Percentiles rank a stretch among this genome's conserved stretches.
Evolutionary conservation across 2,329 filamentous ascomycete species (phyloP).

Genomic region (Xylaria hypoxylon): DNA sequence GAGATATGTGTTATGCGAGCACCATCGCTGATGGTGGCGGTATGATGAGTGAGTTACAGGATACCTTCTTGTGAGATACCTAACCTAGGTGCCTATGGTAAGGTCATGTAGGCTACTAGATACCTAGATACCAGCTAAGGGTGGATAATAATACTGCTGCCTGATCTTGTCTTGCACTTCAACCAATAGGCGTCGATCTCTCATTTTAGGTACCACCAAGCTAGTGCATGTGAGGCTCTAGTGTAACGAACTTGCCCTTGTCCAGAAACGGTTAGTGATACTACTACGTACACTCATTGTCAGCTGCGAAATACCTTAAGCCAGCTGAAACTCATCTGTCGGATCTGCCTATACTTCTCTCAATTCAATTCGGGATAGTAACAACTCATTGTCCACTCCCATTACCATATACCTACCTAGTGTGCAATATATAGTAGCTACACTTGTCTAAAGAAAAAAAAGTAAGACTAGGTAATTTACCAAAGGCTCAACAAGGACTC

Average conservation of each 20-base stretch:
- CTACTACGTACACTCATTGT: not conserved
- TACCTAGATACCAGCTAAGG: no score
- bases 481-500: not conserved
- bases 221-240: constrained; percentile 21
- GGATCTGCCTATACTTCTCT: no score
- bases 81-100: no score
- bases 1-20: no score
- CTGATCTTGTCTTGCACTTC: constrained; percentile 26
- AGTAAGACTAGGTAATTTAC: not conserved
- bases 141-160: constrained; percentile 39
- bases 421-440: not conserved
- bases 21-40: no score
- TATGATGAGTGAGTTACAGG: no score
- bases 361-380: no score
- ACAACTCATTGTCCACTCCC: not conserved
- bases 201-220: constrained; percentile 6
- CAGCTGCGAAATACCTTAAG: not conserved
- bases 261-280: not conserved
- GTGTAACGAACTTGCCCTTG: not conserved
- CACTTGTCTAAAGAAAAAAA: not conserved
- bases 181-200: not conserved
- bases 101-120: constrained; percentile 10
- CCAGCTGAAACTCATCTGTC: constrained; percentile 18
- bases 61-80: no score
- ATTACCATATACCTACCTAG: not conserved